A percentile compares a stretch with the other conserved stretches of the same genome.
Evolutionary conservation across 2,329 filamentous ascomycete genomes (phyloP).

Genomic region (Hypocrella siamensis): DNA sequence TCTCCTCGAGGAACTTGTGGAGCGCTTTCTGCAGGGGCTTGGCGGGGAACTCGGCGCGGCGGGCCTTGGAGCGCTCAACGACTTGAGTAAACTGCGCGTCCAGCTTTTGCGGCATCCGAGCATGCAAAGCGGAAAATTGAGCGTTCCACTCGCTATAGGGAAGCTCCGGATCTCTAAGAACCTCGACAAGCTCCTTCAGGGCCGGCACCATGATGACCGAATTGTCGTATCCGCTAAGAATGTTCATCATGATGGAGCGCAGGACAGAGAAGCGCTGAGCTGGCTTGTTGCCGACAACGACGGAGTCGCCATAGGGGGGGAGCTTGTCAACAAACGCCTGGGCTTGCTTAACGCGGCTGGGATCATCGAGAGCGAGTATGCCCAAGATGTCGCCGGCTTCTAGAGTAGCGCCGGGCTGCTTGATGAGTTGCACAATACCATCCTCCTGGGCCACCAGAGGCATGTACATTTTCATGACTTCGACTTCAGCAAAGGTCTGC

Average conservation of each 20-base stretch:
- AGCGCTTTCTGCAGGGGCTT: conserved; percentile 76
- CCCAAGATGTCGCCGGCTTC: conserved; percentile 98
- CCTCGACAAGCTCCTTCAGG: conserved; percentile 76
- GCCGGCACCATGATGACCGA: conserved; percentile 86
- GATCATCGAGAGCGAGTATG: conserved; percentile 89
- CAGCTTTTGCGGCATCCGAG: conserved; percentile 90
- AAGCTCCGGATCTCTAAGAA: conserved; percentile 76
- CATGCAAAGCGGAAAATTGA: conserved; percentile 91
- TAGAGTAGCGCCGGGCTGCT: conserved; percentile 94
- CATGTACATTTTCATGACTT: conserved; percentile 99
- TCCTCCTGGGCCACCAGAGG: conserved; percentile 88
- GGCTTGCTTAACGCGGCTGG: conserved; percentile 89
- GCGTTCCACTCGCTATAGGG: conserved; percentile 95
- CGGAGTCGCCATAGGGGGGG: conserved; percentile 70
- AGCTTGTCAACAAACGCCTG: conserved; percentile 86
- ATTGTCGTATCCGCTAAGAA: conserved; percentile 90
- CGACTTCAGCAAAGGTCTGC: conserved; percentile 88
- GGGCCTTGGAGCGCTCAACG: conserved; percentile 65
- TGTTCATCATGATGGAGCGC: conserved; percentile 66
- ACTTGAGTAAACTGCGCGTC: conserved; percentile 70
- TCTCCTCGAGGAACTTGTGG: conserved; percentile 77
- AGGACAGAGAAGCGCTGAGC: conserved; percentile 73
- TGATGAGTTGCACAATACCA: conserved; percentile 93
- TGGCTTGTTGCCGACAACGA: conserved; percentile 80
- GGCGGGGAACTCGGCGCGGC: conserved; percentile 78